A percentile compares a stretch with the other conserved stretches of the same genome.
Evolutionary conservation across 2,329 filamentous ascomycete genomes (phyloP).

Genomic region (Fusarium sp.): DNA sequence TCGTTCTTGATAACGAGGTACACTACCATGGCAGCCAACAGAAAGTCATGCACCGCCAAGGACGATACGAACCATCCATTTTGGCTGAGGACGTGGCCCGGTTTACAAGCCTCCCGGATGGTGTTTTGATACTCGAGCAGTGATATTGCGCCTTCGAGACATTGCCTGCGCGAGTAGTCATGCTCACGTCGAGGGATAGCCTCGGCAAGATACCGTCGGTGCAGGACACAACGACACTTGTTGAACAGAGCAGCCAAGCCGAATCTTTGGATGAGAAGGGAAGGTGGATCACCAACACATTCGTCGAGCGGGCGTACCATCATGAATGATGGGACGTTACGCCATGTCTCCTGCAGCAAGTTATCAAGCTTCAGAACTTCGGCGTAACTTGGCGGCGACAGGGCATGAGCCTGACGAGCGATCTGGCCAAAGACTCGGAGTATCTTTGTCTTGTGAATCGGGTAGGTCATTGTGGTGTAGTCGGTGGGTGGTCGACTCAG

Average conservation of each 20-base stretch:
- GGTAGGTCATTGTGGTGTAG: constrained; percentile 65
- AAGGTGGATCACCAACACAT: constrained; percentile 57
- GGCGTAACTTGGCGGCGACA: constrained; percentile 56
- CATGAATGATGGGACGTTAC: constrained; percentile 57
- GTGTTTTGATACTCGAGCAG: constrained; percentile 58
- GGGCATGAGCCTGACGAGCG: constrained; percentile 58
- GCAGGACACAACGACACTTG: constrained; percentile 63
- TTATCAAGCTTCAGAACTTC: constrained; percentile 60
- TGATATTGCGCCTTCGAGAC: constrained; percentile 58
- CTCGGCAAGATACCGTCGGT: constrained; percentile 61
- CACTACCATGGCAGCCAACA: constrained; percentile 67
- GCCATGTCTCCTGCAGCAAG: constrained; percentile 56
- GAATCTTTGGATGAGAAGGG: constrained; percentile 60
- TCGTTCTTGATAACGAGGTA: constrained; percentile 60
- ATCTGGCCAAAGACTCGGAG: constrained; percentile 59
- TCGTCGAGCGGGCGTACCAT: constrained; percentile 57
- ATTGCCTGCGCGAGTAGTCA: constrained; percentile 60
- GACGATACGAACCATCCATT: constrained; percentile 66
- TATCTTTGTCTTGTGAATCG: constrained; percentile 59
- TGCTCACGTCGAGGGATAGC: constrained; percentile 54
- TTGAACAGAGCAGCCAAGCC: constrained; percentile 61
- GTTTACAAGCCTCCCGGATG: constrained; percentile 59
- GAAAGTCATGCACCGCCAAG: constrained; percentile 66
- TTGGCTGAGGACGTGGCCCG: constrained; percentile 60
- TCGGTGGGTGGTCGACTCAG: constrained; percentile 63